Percentiles rank a stretch among this genome's conserved stretches.
phyloP scores from a whole-genome alignment of 2,329 filamentous ascomycete species.

The Waltergamsia citrina region DNA sequence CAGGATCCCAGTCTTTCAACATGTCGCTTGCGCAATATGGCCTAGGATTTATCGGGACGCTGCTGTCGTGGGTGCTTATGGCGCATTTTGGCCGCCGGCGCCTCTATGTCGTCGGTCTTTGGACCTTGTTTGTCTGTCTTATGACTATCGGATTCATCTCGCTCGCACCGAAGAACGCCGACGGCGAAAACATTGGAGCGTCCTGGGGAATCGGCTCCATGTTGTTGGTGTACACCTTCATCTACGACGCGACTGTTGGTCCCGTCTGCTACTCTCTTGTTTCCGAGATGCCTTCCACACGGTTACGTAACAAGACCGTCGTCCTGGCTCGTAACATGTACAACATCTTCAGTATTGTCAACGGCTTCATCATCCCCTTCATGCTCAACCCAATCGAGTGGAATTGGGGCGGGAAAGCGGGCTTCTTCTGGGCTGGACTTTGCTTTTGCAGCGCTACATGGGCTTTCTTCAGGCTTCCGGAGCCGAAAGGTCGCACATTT shows the following conservation, averaged over 20 bases:
- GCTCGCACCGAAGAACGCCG: slow-evolving; percentile 18
- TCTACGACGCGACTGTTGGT: slow-evolving; percentile 10
- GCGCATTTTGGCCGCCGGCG: slow-evolving; percentile 25
- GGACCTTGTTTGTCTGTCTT: slow-evolving; percentile 36
- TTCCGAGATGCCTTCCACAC: slow-evolving; percentile 21
- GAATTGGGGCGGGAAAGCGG: slow-evolving; percentile 12
- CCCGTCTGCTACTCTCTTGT: slow-evolving; percentile 14
- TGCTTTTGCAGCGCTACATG: slow-evolving; percentile 8
- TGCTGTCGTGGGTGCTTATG: slow-evolving; percentile 27
- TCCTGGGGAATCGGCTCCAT: slow-evolving; percentile 4
- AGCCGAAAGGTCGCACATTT: slow-evolving; percentile 13
- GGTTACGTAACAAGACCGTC: slow-evolving; percentile 21
- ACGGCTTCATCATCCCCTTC: slow-evolving; percentile 9
- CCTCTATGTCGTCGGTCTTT: slow-evolving; percentile 26
- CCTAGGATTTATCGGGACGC: slow-evolving; percentile 26
- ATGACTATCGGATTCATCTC: slow-evolving; percentile 37
- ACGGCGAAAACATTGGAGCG: neutral
- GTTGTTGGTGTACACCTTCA: slow-evolving; percentile 19
- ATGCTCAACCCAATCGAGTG: slow-evolving; percentile 13
- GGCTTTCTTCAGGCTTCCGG: slow-evolving; percentile 14
- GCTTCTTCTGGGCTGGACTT: slow-evolving; percentile 11
- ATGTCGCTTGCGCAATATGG: slow-evolving; percentile 21
- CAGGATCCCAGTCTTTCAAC: slow-evolving; percentile 21
- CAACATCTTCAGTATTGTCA: slow-evolving; percentile 12
- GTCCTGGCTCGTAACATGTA: slow-evolving; percentile 17